Percentiles rank a stretch among this genome's conserved stretches.
phyloP scores from a whole-genome alignment of 768 basidiomycete species.

The Lactifluus pinguis region DNA sequence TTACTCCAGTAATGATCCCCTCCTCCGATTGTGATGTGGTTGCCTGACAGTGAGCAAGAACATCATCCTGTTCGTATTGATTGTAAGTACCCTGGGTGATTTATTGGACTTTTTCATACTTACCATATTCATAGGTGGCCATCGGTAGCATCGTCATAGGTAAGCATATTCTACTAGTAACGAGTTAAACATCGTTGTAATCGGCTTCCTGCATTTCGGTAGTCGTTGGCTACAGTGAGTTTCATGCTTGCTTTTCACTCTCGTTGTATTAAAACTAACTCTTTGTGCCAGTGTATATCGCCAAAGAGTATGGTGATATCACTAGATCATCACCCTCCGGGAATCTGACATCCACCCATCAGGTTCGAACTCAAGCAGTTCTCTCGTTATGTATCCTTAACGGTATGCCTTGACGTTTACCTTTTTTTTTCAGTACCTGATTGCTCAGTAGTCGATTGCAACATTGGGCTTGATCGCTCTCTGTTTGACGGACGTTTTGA shows the following conservation, averaged over 20 bases:
- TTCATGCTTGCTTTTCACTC: not conserved
- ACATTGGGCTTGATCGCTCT: constrained; percentile 37
- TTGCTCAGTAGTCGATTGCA: constrained; percentile 36
- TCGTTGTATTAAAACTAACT: not conserved
- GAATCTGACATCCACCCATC: constrained; percentile 8
- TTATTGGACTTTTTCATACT: not conserved
- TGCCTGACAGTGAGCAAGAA: not conserved
- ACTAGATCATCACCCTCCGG: not conserved
- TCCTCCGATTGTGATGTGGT: not conserved
- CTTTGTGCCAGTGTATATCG: constrained; percentile 34
- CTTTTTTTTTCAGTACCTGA: not conserved
- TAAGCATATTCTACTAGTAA: constrained; percentile 20
- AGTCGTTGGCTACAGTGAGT: constrained; percentile 23
- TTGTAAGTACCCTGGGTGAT: not conserved
- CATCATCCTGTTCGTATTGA: not conserved
- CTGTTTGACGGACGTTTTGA: constrained; percentile 41
- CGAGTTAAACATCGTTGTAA: no score
- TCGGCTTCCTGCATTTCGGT: not conserved
- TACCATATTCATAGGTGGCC: constrained; percentile 17
- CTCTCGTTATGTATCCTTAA: constrained; percentile 29
- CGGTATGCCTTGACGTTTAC: constrained; percentile 19
- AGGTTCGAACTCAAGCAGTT: constrained; percentile 25
- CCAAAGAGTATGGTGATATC: constrained; percentile 32
- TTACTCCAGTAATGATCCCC: not conserved
- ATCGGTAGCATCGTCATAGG: constrained; percentile 36